phyloP scores from a whole-genome alignment of 208 protist genomes.

The Phytomonas serpens region DNA sequence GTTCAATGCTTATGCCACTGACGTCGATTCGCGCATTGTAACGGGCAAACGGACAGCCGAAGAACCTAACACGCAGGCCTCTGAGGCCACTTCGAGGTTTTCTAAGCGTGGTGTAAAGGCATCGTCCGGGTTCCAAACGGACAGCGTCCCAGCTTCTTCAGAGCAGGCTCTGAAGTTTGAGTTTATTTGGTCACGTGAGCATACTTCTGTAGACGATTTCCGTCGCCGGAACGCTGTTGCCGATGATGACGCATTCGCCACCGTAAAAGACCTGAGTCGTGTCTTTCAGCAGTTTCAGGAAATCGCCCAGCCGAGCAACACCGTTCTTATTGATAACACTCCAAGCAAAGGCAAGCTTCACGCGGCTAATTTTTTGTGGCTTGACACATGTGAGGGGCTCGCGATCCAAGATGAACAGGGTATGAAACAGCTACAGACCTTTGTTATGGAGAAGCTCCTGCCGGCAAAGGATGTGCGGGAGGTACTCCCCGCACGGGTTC shows the following conservation, averaged over 20 bases:
- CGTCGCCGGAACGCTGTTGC: slow-evolving; percentile 44
- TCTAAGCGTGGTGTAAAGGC: background rate
- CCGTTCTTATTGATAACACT: slow-evolving; percentile 82
- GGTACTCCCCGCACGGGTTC: slow-evolving; percentile 65
- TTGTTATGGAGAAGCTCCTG: slow-evolving; percentile 60
- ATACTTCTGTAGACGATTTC: slow-evolving; percentile 73
- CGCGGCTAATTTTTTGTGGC: slow-evolving; percentile 78
- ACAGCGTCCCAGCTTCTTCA: background rate
- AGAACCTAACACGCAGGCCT: slow-evolving; percentile 8
- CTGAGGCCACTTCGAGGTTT: background rate
- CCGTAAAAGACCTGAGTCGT: slow-evolving; percentile 65
- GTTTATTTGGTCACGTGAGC: slow-evolving; percentile 84
- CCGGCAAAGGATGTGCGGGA: slow-evolving; percentile 60
- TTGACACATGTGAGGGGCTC: slow-evolving; percentile 56
- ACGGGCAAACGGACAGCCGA: background rate
- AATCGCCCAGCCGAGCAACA: slow-evolving; percentile 62
- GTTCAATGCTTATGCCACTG: slow-evolving; percentile 21
- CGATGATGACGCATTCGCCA: slow-evolving; percentile 67
- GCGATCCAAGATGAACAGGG: slow-evolving; percentile 33
- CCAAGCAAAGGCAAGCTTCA: slow-evolving; percentile 74
- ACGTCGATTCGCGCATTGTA: background rate
- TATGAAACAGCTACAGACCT: slow-evolving; percentile 45
- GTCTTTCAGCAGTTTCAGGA: slow-evolving; percentile 53
- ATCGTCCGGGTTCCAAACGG: background rate
- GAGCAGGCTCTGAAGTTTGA: slow-evolving; percentile 35